These are phyloP conservation scores for Discostella stelligera DNA, from an alignment of 352 stramenopile species.

Conservation along the genomic window DNA sequence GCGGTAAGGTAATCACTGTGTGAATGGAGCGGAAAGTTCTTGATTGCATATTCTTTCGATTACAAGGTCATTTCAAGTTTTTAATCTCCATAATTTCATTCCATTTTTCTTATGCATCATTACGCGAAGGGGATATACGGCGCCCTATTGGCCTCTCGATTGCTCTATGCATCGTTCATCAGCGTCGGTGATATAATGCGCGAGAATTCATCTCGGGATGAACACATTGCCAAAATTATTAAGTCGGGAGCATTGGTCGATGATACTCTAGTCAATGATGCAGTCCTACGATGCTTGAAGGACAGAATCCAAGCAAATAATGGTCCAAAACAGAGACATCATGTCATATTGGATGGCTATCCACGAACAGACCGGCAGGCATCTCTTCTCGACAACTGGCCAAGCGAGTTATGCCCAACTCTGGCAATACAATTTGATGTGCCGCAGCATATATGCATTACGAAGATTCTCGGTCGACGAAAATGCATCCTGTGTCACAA, in stretches of 20 bases:
- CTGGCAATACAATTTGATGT: conserved; percentile 69
- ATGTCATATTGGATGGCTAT: conserved; percentile 77
- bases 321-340: neutral
- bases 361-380: conserved; percentile 68
- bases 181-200: conserved; percentile 68
- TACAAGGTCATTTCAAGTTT: neutral
- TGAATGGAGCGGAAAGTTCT: neutral
- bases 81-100: neutral
- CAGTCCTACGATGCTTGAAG: conserved; percentile 36
- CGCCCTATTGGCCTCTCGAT: conserved; percentile 55
- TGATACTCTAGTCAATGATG: conserved; percentile 56
- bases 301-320: conserved; percentile 7
- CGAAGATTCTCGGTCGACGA: conserved; percentile 72
- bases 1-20: conserved; percentile 9
- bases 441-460: conserved; percentile 69
- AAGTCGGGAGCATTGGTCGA: conserved; percentile 63
- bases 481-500: conserved; percentile 61
- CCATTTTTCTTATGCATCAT: neutral
- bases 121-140: conserved; percentile 66
- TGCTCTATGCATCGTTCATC: conserved; percentile 50
- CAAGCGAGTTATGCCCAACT: conserved; percentile 35
- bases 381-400: conserved; percentile 56
- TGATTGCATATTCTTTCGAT: no score
- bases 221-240: conserved; percentile 36
- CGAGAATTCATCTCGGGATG: conserved; percentile 30